Evolutionary conservation across 306 rosid species (phyloP).

Genomic region (Sphenostylis stenocarpa): DNA sequence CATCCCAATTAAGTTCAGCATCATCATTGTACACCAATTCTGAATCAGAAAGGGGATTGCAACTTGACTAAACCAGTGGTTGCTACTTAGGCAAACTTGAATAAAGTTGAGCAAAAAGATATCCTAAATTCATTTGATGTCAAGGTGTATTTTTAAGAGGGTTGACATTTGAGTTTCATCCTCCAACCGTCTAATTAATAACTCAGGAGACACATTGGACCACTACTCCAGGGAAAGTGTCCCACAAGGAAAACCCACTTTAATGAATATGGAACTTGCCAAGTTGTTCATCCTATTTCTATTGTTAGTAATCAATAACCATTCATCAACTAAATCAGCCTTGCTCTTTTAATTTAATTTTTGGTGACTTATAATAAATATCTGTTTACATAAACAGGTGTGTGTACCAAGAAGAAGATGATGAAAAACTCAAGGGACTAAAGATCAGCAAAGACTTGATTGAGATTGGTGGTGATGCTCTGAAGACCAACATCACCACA

Average conservation of each 20-base stretch:
- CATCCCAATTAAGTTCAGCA: not conserved
- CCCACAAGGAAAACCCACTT: not conserved
- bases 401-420: conserved; percentile 96
- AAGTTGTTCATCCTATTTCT: not conserved
- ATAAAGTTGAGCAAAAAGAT: not conserved
- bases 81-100: not conserved
- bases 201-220: not conserved
- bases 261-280: not conserved
- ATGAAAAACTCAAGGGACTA: conserved; percentile 68
- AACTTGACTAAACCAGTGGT: not conserved
- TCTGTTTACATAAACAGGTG: conserved; percentile 46
- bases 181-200: conserved; percentile 19
- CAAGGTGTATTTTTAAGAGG: not conserved
- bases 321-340: not conserved
- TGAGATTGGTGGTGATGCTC: conserved; percentile 94
- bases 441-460: conserved; percentile 86
- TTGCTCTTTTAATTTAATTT: not conserved
- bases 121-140: not conserved
- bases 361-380: not conserved
- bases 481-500: conserved; percentile 93
- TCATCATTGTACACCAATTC: not conserved
- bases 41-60: not conserved
- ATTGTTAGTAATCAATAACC: not conserved
- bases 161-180: conserved; percentile 21
- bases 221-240: not conserved